phyloP scores from a whole-genome alignment of 164 flowering plant species.

The Platanus orientalis region DNA sequence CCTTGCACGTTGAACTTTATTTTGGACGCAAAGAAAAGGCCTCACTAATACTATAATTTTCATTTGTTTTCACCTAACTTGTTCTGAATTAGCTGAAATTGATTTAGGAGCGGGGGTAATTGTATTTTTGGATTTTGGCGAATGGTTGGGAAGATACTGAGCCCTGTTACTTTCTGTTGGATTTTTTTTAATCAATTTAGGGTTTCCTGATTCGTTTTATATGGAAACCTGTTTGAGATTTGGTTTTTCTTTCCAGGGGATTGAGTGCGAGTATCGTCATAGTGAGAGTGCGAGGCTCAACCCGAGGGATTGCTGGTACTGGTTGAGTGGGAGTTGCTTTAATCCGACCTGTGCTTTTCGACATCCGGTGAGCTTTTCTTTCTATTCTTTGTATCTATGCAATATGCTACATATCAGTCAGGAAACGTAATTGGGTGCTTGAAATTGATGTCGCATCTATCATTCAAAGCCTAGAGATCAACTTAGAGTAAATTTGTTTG shows the following conservation, averaged over 20 bases:
- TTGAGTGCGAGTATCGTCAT: constrained; percentile 75
- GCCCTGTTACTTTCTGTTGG: not conserved
- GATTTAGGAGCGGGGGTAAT: not conserved
- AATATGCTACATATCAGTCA: not conserved
- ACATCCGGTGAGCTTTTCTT: constrained; percentile 62
- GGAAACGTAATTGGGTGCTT: not conserved
- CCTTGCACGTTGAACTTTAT: not conserved
- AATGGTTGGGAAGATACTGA: not conserved
- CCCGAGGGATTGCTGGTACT: constrained; percentile 78
- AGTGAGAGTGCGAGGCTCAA: constrained; percentile 69
- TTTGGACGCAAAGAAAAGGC: too few species aligned
- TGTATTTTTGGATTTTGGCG: not conserved
- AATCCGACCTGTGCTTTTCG: constrained; percentile 69
- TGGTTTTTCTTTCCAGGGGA: constrained; percentile 37
- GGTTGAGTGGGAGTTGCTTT: constrained; percentile 63
- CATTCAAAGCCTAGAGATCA: not conserved
- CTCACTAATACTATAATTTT: too few species aligned
- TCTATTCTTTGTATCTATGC: not conserved
- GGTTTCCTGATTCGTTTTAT: not conserved
- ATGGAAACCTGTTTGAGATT: not conserved
- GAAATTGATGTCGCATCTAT: not conserved
- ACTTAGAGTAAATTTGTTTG: not conserved
- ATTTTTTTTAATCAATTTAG: not conserved
- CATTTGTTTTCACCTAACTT: not conserved
- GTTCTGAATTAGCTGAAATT: not conserved